These are phyloP conservation scores for Pyricularia pennisetigena DNA, from an alignment of 2,329 filamentous ascomycete genomes.

Conservation along the genomic window DNA sequence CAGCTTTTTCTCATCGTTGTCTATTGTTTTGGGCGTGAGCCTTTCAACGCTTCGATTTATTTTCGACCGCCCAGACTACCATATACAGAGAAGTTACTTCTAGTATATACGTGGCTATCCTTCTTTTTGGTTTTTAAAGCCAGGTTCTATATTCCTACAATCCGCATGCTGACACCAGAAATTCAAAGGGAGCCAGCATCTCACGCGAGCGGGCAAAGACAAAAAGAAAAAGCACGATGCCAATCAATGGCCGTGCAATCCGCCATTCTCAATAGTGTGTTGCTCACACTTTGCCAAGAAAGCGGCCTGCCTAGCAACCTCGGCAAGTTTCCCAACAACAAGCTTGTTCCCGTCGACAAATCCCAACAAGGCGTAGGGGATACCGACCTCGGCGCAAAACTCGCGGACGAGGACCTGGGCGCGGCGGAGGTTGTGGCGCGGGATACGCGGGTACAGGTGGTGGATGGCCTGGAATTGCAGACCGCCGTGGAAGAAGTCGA, in stretches of 20 bases:
- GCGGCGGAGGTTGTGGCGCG: conserved; percentile 70
- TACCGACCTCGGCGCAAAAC: conserved; percentile 72
- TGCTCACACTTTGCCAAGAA: conserved; percentile 69
- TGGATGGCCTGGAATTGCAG: conserved; percentile 86
- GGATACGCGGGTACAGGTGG: conserved; percentile 75
- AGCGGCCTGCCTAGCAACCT: conserved; percentile 70
- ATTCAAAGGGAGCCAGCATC: not conserved
- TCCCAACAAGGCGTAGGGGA: conserved; percentile 78
- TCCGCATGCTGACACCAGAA: not conserved
- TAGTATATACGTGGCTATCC: not conserved
- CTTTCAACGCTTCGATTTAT: no score
- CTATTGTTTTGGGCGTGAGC: no score
- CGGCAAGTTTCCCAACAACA: conserved; percentile 65
- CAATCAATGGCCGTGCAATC: not conserved
- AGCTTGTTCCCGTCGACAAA: conserved; percentile 77
- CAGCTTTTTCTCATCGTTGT: no score
- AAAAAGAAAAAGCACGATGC: not conserved
- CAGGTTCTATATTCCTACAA: not conserved
- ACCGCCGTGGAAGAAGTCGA: conserved; percentile 83
- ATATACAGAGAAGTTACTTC: not conserved
- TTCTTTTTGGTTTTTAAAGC: no score
- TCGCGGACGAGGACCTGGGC: conserved; percentile 68
- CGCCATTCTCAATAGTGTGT: conserved; percentile 3
- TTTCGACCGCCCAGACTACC: not conserved
- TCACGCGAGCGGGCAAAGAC: not conserved